Conservation (phyloP, 208 protist genomes). For the Phytomonas francai region DNA sequence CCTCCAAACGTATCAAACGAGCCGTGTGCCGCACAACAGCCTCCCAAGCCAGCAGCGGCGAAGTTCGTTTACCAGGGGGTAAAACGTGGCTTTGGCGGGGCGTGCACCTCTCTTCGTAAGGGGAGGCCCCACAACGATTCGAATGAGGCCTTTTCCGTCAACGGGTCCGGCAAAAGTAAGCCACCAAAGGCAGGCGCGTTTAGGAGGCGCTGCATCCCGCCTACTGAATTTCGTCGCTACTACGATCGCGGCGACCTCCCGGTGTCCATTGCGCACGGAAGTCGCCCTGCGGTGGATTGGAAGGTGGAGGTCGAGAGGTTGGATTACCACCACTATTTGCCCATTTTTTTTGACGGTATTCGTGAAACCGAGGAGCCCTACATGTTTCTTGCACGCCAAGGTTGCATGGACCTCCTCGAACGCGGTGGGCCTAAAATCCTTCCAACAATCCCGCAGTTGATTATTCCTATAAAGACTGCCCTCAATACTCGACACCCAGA, state of each 20-base stretch:
- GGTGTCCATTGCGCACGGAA: conserved; percentile 91
- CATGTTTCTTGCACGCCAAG: conserved; percentile 95
- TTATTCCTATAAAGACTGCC: conserved; percentile 98
- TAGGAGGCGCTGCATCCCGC: conserved; percentile 63
- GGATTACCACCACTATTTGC: conserved; percentile 99
- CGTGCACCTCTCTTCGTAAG: conserved; percentile 82
- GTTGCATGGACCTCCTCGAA: conserved; percentile 92
- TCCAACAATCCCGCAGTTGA: conserved; percentile 97
- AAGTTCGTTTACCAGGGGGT: conserved; percentile 66
- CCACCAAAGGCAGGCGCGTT: conserved; percentile 87
- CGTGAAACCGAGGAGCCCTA: conserved; percentile 97
- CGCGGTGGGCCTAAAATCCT: conserved; percentile 95
- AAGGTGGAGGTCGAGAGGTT: conserved; percentile 98
- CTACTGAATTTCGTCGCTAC: conserved; percentile 96
- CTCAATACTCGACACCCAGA: conserved; percentile 98
- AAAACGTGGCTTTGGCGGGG: conserved; percentile 77
- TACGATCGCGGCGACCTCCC: conserved; percentile 99
- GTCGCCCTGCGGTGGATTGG: conserved; percentile 88
- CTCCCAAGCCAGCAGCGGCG: conserved; percentile 15
- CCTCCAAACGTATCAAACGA: conserved; percentile 5
- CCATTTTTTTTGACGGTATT: conserved; percentile 99
- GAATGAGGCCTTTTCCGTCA: conserved; percentile 69
- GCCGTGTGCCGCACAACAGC: conserved; percentile 8
- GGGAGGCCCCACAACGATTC: conserved; percentile 53
- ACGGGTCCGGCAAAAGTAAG: conserved; percentile 68